Base-by-base conservation (phyloP, 345 rosid genomes). In the Murraya koenigii region DNA sequence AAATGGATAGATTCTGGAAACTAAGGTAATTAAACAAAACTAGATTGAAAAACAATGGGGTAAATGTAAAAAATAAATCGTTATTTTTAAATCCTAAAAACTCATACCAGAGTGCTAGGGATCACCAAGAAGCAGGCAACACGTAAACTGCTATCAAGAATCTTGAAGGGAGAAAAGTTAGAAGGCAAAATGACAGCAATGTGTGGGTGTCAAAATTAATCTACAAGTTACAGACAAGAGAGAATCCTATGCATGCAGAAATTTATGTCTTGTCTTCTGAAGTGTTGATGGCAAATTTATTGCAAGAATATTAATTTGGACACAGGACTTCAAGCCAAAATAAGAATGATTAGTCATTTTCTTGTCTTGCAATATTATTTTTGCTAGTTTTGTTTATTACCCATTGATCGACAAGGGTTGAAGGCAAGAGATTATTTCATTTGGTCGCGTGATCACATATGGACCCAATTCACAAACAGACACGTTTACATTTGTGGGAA, bases 211-310 rank as follows among this genome's bases (percentile, higher is more conserved):
- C 38, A 52, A 54, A 71, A 64, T 9, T 0, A n/a, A 28, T 19
- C 5, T 10, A 13, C 28, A 5, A 30, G 44, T 54, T 20, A 19
- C 17, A 20, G 14, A 26, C 33, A 8, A 47, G 1, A 15, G 7
- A 41, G 72, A 44, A 69, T 69, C 73, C 73, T 2, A 69, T 69
- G 59, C 72, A 13, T 17, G 64, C 3, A 60, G 33, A 65, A 65
- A 33, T 65, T 19, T 19, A 35, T 3, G 22, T 19, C 44, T 9
- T 9, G 13, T 9, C 64, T 23, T 19, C 56, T 52, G 22, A 19
- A 52, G 56, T 22, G 56, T 52, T 22, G 6, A 52, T 52, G 1
- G 56, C 56, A 52, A 52, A 52, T 52, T 52, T 19, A 52, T 52
- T 52, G 20, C 49, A 44, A 13, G 17, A 11, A 3, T 44, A 44